Percentiles rank a stretch among this genome's conserved stretches.
Conservation (phyloP, 2,329 filamentous ascomycete genomes). For the Alternaria incomplexa region DNA sequence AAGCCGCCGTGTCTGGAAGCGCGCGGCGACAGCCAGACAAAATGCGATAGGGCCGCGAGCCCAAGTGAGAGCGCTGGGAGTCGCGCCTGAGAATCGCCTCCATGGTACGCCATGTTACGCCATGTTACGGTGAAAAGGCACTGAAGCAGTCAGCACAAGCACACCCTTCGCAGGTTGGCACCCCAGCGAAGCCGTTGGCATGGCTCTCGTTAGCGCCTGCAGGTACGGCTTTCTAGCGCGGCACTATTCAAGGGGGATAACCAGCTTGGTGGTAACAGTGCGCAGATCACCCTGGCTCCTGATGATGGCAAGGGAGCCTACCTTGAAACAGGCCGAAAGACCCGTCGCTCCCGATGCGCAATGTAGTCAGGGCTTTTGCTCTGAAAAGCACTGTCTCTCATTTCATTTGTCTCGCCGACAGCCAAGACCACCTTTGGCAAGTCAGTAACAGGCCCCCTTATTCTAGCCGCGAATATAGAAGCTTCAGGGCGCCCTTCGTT, state of each 20-base stretch:
- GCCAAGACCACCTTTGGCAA: conserved; percentile 42
- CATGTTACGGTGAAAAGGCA: neutral
- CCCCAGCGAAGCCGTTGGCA: conserved; percentile 29
- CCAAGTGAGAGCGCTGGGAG: neutral
- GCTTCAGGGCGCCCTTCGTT: conserved; percentile 34
- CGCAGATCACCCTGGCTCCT: conserved; percentile 39
- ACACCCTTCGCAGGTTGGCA: neutral
- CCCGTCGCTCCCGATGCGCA: conserved; percentile 49
- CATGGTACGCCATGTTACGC: neutral
- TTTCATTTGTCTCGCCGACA: conserved; percentile 49
- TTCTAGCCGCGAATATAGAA: conserved; percentile 39
- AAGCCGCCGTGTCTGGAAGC: conserved; percentile 18
- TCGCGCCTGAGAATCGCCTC: neutral
- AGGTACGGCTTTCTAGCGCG: conserved; percentile 28
- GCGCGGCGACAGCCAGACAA: neutral
- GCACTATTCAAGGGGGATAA: conserved; percentile 22
- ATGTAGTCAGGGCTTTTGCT: conserved; percentile 45
- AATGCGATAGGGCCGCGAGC: neutral
- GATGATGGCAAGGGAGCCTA: conserved; percentile 34
- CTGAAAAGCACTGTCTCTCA: conserved; percentile 45
- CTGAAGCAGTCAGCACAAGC: neutral
- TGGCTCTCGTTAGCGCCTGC: conserved; percentile 23
- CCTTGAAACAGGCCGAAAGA: conserved; percentile 48
- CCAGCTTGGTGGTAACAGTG: conserved; percentile 33
- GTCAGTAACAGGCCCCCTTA: conserved; percentile 40